Evolutionary conservation across 2,329 filamentous ascomycete genomes (phyloP), one percentile per base, ranked within the genome.

Genomic region (Pseudogymnoascus sp.): DNA sequence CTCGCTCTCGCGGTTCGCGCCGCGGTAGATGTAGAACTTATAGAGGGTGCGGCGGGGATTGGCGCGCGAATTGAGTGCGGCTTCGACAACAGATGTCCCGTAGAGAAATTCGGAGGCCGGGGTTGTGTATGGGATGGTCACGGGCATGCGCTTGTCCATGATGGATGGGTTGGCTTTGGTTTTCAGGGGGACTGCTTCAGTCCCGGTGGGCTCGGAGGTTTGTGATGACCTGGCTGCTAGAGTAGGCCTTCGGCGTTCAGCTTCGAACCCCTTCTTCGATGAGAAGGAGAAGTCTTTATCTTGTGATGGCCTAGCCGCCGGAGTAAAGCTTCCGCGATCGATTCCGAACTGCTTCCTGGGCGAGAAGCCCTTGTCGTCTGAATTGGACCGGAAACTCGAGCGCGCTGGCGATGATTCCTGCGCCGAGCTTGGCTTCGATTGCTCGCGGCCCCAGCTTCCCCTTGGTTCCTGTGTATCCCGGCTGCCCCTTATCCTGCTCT

Each of bases 91-190:
- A 2, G 89, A 90, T 49, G 83, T 84, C 5, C 94, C 94, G 72
- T 96, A 97, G 2, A 99, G 79, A 69, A 97, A 97, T 65, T 96
- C 89, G 0, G 92, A 96, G 4, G 91, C 90, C 0, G 93, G 89
- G 0, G 91, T 95, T 0, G 90, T 91, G 71, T 93, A 87, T 1
- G 85, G 84, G 16, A 89, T 80, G 5, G 71, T 68, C 16, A 74
- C 38, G 6, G 72, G 72, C 3, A 72, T 64, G n/a, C 66, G 61
- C 42, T 65, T 72, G 28, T 69, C 66, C 49, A 55, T 55, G 5
- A 60, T 49, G 5, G 60, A 49, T 38, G 8, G 36, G 33, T 33
- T 38, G 14, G 39, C 19, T 33, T 61, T 60, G 12, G 33, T 60
- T 41, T 60, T 41, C 33, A 25, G 19, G 33, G 58, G 22, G 2